A percentile compares a stretch with the other conserved stretches of the same genome.
These are phyloP conservation scores for Phytophthora multivora DNA, from an alignment of 352 stramenopile species.

Conservation along the genomic window DNA sequence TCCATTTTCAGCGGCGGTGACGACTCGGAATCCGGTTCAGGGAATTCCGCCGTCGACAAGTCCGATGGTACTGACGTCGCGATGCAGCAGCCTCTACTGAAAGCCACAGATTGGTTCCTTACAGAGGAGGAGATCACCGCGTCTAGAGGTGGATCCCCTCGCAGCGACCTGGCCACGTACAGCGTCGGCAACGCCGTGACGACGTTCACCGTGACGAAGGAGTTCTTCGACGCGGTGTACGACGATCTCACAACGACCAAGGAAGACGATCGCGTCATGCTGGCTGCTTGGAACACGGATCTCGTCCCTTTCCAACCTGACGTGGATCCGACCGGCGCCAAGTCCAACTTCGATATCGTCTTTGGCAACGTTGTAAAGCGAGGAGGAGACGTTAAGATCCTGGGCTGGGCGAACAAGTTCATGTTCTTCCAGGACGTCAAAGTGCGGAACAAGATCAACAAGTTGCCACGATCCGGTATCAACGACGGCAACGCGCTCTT, in stretches of 20 bases:
- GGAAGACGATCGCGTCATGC: conserved; percentile 31
- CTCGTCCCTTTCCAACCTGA: conserved; percentile 45
- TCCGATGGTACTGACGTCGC: conserved; percentile 9
- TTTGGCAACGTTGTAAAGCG: conserved; percentile 26
- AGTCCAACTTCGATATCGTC: conserved; percentile 44
- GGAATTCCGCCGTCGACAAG: not conserved
- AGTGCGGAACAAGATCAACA: conserved; percentile 49
- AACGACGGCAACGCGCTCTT: conserved; percentile 32
- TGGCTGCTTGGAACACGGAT: conserved; percentile 56
- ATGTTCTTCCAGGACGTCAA: conserved; percentile 44
- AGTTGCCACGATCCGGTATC: conserved; percentile 13
- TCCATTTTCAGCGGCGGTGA: conserved; percentile 11
- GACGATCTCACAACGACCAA: conserved; percentile 38
- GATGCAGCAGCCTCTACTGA: conserved; percentile 44
- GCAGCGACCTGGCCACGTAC: conserved; percentile 38
- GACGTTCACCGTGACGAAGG: conserved; percentile 41
- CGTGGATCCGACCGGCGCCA: conserved; percentile 20
- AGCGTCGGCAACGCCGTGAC: conserved; percentile 48
- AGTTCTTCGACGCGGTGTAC: conserved; percentile 51
- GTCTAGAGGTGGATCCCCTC: conserved; percentile 43
- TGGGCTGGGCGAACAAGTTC: conserved; percentile 62
- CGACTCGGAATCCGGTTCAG: not conserved
- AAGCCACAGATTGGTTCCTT: conserved; percentile 62
- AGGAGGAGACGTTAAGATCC: conserved; percentile 44
- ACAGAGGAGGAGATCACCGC: conserved; percentile 51